Evolutionary conservation across 75 land plant species (phyloP).

Genomic region (Chamaecyparis obtusa): DNA sequence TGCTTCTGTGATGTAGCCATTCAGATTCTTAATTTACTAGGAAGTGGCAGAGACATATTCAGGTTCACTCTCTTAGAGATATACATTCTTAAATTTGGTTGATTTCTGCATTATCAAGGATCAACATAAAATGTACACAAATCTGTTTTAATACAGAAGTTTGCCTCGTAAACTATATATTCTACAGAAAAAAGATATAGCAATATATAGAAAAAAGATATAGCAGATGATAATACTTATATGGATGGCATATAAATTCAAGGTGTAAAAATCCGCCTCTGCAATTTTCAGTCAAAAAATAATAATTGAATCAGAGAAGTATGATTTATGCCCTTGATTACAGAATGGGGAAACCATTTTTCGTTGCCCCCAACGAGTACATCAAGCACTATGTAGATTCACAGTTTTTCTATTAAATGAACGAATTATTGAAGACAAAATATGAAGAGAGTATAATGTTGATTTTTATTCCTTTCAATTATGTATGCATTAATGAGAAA

Average conservation of each 20-base stretch:
- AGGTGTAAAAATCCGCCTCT: not conserved
- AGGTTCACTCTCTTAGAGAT: not conserved
- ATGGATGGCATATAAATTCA: not conserved
- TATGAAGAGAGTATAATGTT: not conserved
- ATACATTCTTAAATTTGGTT: not conserved
- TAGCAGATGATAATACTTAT: not conserved
- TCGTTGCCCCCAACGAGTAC: not conserved
- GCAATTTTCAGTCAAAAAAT: not conserved
- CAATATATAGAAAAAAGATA: not conserved
- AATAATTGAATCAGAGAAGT: not conserved
- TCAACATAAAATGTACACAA: not conserved
- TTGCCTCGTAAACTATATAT: not conserved
- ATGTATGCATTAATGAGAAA: not conserved
- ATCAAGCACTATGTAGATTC: not conserved
- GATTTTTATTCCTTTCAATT: not conserved
- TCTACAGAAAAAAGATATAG: not conserved
- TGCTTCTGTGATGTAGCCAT: not conserved
- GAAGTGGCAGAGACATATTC: not conserved
- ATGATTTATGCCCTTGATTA: not conserved
- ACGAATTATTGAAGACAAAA: not conserved
- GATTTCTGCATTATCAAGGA: not conserved
- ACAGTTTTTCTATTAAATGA: not conserved
- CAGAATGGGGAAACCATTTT: not conserved
- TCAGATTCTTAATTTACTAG: not conserved
- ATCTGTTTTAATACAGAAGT: not conserved